Evolutionary conservation across 768 basidiomycete genomes (phyloP), one percentile per base, ranked within the genome.

Genomic region (Lentinula sp.): DNA sequence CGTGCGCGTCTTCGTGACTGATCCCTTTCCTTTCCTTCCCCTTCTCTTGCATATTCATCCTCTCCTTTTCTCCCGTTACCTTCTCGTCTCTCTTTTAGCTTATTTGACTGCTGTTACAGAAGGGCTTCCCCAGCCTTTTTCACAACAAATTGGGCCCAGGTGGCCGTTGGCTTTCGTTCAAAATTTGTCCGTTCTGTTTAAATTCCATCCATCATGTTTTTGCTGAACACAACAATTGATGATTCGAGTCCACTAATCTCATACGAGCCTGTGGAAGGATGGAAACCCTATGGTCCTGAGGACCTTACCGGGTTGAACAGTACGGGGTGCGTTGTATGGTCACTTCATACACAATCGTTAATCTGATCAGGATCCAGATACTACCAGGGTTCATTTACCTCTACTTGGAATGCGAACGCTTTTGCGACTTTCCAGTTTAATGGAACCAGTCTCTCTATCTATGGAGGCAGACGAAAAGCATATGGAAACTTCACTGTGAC

Each of bases 361-460:
- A 58, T 52, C 69, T 32, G 65, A 33, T 46, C 41, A 43, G 56
- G 72, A 48, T 59, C 15, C 41, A 74, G 73, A 53, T 76, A 75
- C 49, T 72, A 66, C 2, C 66, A 66, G 12, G 18, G 8, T 6
- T 75, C 74, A 7, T 76, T 70, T 41, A 66, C 69, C 16, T 67
- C 49, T 16, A 71, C 74, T 39, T 68, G 70, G 45, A 62, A 63
- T 0, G 65, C 67, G 7, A 62, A 63, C 18, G 72, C 76, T 7
- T 32, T 45, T 6, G 69, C 52, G 2, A 61, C 63, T 0, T 64
- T 74, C 53, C 56, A 39, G 51, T 76, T 75, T 66, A 73, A 75
- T 39, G 74, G 74, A 18, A 71, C 69, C 12, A 64, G 61, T 12
- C 20, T 76, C 49, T 73, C 67, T 69, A 60, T 75, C 13, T 76